phyloP scores from a whole-genome alignment of 345 rosid species.

The Eucalyptus shirleyi region DNA sequence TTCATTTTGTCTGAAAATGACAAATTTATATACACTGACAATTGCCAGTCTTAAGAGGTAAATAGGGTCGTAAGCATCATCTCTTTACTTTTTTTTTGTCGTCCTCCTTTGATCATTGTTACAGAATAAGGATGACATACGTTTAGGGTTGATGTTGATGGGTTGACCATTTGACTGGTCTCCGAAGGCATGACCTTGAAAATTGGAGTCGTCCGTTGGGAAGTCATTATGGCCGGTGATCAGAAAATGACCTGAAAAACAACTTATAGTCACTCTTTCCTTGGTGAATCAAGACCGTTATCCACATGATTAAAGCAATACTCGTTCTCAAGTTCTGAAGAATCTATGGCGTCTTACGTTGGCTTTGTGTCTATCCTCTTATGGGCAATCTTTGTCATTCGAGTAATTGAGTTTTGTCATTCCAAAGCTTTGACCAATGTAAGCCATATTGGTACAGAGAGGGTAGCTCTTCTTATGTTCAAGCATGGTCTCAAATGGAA shows the following conservation, averaged over 20 bases:
- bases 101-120: background rate
- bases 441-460: background rate
- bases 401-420: background rate
- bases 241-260: background rate
- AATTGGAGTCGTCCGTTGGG: background rate
- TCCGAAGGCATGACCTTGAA: background rate
- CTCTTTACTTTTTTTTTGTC: rapidly evolving
- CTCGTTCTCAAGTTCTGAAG: background rate
- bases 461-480: background rate
- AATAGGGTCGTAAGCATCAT: too few species aligned
- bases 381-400: background rate
- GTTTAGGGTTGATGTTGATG: background rate
- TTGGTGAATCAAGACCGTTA: background rate
- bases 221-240: background rate
- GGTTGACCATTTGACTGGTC: background rate
- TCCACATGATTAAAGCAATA: background rate
- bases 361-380: background rate
- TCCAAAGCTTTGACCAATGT: background rate
- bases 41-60: background rate
- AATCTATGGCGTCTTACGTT: background rate
- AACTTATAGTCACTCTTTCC: background rate
- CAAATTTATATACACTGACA: too few species aligned
- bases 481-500: background rate
- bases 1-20: background rate
- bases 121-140: background rate